phyloP scores from a whole-genome alignment of 305 asterid genomes.

The Solanum hybrid region DNA sequence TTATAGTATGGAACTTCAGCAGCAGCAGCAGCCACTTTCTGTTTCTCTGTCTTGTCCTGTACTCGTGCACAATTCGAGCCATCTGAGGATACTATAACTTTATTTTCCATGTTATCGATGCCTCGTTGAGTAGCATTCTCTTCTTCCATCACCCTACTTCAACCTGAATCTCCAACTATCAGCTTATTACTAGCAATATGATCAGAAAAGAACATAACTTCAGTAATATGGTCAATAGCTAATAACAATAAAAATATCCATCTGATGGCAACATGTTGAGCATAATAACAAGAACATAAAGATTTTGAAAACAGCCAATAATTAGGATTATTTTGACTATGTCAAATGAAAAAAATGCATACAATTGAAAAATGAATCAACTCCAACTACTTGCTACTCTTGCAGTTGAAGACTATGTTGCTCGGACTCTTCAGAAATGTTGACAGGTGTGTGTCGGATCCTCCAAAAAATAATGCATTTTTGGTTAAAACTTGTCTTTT shows the following conservation, averaged over 20 bases:
- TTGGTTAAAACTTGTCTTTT: not conserved
- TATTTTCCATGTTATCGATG: not conserved
- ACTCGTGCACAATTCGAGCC: not conserved
- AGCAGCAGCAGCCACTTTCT: not conserved
- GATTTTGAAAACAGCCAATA: not conserved
- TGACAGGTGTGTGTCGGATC: not conserved
- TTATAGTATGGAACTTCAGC: constrained; percentile 28
- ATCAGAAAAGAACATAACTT: not conserved
- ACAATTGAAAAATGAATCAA: not conserved
- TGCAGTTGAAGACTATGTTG: not conserved
- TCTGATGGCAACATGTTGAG: not conserved
- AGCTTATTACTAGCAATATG: not conserved
- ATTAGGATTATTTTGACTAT: not conserved
- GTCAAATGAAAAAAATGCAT: not conserved
- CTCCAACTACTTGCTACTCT: not conserved
- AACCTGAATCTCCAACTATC: not conserved
- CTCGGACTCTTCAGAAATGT: not conserved
- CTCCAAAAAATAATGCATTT: not conserved
- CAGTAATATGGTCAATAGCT: not conserved
- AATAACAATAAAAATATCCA: not conserved
- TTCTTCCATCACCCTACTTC: not conserved
- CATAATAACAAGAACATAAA: not conserved
- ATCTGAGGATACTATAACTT: not conserved
- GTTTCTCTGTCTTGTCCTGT: not conserved
- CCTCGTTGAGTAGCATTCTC: not conserved